Conservation (phyloP, 2,329 filamentous ascomycete genomes). For the Sporothrix brunneoviolacea region DNA sequence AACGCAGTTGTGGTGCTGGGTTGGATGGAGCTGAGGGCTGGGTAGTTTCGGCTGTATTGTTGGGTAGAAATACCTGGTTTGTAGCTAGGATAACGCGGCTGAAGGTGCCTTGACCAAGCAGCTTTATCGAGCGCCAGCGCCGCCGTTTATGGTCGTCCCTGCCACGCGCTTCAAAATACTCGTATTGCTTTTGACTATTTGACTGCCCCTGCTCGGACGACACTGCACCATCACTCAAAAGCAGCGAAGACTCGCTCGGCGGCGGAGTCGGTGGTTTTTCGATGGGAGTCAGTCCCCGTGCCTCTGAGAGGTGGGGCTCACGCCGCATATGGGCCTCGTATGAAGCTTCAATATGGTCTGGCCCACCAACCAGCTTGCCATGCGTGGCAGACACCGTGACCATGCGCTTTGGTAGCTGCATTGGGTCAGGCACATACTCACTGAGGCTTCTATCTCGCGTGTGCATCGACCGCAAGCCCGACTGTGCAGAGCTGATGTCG, state of each 20-base stretch:
- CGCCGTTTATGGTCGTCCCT: slow-evolving; percentile 63
- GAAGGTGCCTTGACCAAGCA: slow-evolving; percentile 89
- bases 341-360: neutral
- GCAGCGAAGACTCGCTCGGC: slow-evolving; percentile 63
- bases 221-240: slow-evolving; percentile 33
- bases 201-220: slow-evolving; percentile 33
- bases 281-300: slow-evolving; percentile 64
- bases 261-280: slow-evolving; percentile 71
- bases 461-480: slow-evolving; percentile 37
- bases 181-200: slow-evolving; percentile 36
- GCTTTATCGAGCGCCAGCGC: slow-evolving; percentile 71
- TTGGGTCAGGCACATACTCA: slow-evolving; percentile 73
- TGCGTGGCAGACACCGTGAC: slow-evolving; percentile 65
- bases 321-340: slow-evolving; percentile 49
- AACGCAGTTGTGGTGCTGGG: slow-evolving; percentile 28
- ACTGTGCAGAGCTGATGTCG: slow-evolving; percentile 21
- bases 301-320: slow-evolving; percentile 73
- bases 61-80: slow-evolving; percentile 51
- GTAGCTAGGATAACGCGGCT: slow-evolving; percentile 90
- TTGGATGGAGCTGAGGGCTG: slow-evolving; percentile 29
- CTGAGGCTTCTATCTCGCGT: slow-evolving; percentile 76
- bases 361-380: slow-evolving; percentile 32
- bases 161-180: slow-evolving; percentile 65
- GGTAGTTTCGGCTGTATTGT: slow-evolving; percentile 35
- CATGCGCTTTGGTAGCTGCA: slow-evolving; percentile 63